These are phyloP conservation scores for Podochytrium sp. DNA, from an alignment of 192 early-diverging fungal species.

Conservation along the genomic window DNA sequence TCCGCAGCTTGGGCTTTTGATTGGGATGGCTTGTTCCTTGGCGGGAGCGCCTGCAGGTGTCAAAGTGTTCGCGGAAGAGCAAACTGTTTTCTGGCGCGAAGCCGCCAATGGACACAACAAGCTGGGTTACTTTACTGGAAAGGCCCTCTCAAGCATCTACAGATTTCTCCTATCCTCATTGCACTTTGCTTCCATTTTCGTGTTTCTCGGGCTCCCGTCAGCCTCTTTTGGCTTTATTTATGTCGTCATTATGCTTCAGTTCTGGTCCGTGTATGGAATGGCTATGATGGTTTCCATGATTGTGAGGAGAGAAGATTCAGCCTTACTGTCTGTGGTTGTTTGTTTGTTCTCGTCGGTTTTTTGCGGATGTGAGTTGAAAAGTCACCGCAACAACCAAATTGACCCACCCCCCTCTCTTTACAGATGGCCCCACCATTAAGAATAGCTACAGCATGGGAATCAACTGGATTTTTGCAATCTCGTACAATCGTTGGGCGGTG, in stretches of 20 bases:
- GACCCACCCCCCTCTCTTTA: neutral
- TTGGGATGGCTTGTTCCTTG: constrained; percentile 39
- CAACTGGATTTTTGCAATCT: constrained; percentile 30
- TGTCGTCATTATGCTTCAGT: constrained; percentile 35
- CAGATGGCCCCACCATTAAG: constrained; percentile 34
- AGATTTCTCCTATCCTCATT: constrained; percentile 37
- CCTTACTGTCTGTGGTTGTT: constrained; percentile 39
- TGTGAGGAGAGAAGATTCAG: constrained; percentile 41
- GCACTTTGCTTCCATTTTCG: constrained; percentile 40
- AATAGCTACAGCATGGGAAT: constrained; percentile 34
- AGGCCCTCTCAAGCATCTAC: constrained; percentile 15
- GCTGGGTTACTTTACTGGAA: constrained; percentile 33
- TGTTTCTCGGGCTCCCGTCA: constrained; percentile 34
- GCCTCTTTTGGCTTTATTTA: constrained; percentile 31
- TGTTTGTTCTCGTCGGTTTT: constrained; percentile 48
- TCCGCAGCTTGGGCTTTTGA: constrained; percentile 31
- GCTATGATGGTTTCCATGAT: constrained; percentile 43
- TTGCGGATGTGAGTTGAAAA: constrained; percentile 48
- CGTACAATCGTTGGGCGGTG: constrained; percentile 43
- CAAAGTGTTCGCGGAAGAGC: constrained; percentile 55
- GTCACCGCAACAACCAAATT: neutral
- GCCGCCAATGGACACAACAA: constrained; percentile 36
- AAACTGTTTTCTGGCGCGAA: constrained; percentile 51
- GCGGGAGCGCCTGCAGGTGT: constrained; percentile 50
- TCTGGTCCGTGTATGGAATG: constrained; percentile 49